Evolutionary conservation across 1,139 yeast species (phyloP).

Genomic region (Diutina pseudorugosa): DNA sequence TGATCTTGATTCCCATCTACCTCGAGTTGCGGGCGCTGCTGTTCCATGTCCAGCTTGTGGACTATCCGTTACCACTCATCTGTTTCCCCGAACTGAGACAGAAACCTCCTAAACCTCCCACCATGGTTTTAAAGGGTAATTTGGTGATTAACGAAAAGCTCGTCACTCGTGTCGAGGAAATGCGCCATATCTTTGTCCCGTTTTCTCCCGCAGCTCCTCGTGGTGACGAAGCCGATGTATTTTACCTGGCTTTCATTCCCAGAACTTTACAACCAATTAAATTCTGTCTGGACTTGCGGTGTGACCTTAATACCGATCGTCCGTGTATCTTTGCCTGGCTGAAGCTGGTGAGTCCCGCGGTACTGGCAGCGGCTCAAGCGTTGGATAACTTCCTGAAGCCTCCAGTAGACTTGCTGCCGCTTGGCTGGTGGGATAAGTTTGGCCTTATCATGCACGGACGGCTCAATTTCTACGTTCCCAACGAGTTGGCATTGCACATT

Average conservation of each 20-base stretch:
- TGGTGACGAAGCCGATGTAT: conserved; percentile 8
- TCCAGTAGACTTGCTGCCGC: conserved; percentile 70
- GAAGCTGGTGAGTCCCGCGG: conserved; percentile 29
- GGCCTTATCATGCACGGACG: conserved; percentile 33
- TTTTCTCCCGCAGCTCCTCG: conserved; percentile 28
- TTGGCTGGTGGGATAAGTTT: conserved; percentile 61
- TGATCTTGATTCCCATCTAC: conserved; percentile 27
- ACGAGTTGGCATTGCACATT: conserved; percentile 40
- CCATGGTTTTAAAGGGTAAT: conserved; percentile 23
- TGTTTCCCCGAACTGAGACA: conserved; percentile 20
- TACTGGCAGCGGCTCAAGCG: conserved; percentile 24
- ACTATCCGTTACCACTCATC: conserved; percentile 30
- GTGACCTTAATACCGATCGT: conserved; percentile 22
- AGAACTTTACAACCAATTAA: conserved; percentile 37
- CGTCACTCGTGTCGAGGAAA: conserved; percentile 25
- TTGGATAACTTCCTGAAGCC: conserved; percentile 56
- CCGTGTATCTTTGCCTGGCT: conserved; percentile 35
- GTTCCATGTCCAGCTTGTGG: conserved; percentile 22
- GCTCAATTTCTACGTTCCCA: conserved; percentile 39
- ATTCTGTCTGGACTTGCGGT: conserved; percentile 22
- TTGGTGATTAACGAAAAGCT: conserved; percentile 32
- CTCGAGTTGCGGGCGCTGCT: conserved; percentile 19
- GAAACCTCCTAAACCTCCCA: conserved; percentile 12
- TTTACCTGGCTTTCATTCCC: conserved; percentile 28
- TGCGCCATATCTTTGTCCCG: conserved; percentile 33